Percentiles rank a stretch among this genome's conserved stretches.
These are phyloP conservation scores for Mallotus repandus DNA, from an alignment of 441 rosid genomes.

Conservation along the genomic window DNA sequence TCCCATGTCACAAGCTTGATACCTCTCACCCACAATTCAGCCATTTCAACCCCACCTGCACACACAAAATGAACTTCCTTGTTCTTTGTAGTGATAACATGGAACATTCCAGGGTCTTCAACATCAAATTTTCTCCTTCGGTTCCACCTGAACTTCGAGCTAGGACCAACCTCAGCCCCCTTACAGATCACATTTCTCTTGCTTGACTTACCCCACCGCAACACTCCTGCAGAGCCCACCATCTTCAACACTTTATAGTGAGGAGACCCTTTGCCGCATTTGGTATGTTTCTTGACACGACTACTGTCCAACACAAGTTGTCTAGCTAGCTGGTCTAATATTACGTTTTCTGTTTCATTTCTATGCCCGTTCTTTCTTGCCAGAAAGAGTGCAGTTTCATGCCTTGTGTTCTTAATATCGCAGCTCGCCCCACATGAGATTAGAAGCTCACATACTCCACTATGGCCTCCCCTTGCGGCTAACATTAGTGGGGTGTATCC, in stretches of 20 bases:
- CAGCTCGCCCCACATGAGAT: slow-evolving; percentile 63
- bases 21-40: slow-evolving; percentile 91
- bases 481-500: slow-evolving; percentile 92
- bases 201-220: slow-evolving; percentile 80
- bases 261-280: slow-evolving; percentile 74
- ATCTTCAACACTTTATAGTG: slow-evolving; percentile 61
- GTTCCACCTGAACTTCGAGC: slow-evolving; percentile 47
- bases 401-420: slow-evolving; percentile 45
- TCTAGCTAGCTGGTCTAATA: slow-evolving; percentile 69
- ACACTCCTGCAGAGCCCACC: slow-evolving; percentile 47
- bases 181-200: slow-evolving; percentile 63
- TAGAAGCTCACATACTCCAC: slow-evolving; percentile 55
- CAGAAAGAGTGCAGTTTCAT: slow-evolving; percentile 63
- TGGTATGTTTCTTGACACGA: slow-evolving; percentile 70
- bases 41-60: slow-evolving; percentile 65
- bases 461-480: slow-evolving; percentile 82
- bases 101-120: slow-evolving; percentile 60
- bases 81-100: slow-evolving; percentile 62
- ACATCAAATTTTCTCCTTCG: slow-evolving; percentile 43
- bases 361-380: slow-evolving; percentile 32
- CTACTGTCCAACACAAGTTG: slow-evolving; percentile 50
- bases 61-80: slow-evolving; percentile 83
- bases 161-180: slow-evolving; percentile 62
- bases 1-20: slow-evolving; percentile 72
- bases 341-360: slow-evolving; percentile 49